phyloP scores from a whole-genome alignment of 257 asterid genomes.

The Salvia splendens region DNA sequence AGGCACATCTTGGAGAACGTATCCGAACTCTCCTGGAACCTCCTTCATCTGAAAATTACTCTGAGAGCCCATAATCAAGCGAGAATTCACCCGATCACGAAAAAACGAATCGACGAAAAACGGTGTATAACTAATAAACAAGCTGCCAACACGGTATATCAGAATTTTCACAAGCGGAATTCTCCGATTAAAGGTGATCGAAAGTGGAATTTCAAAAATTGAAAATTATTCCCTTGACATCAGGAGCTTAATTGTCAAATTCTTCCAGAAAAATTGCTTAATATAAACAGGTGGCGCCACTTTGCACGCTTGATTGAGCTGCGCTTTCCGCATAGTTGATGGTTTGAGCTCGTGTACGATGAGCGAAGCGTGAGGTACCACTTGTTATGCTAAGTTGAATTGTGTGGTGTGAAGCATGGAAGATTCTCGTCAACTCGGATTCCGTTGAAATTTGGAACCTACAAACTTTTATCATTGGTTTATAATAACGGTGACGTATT shows the following conservation, averaged over 20 bases:
- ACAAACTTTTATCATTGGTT: background rate
- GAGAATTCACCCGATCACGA: slow-evolving; percentile 19
- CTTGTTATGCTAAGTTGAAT: background rate
- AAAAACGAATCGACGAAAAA: slow-evolving; percentile 14
- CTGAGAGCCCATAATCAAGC: slow-evolving; percentile 35
- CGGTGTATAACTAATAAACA: background rate
- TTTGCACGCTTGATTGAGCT: slow-evolving; percentile 2
- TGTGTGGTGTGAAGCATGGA: slow-evolving; percentile 20
- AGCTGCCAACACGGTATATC: background rate
- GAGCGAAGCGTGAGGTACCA: slow-evolving; percentile 35
- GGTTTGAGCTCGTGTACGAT: slow-evolving; percentile 34
- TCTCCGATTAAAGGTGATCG: background rate
- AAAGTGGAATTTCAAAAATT: background rate
- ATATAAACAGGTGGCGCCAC: slow-evolving; percentile 40
- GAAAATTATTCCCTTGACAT: slow-evolving; percentile 21
- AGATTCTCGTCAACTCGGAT: slow-evolving; percentile 35
- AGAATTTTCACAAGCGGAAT: background rate
- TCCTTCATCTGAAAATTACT: slow-evolving; percentile 60
- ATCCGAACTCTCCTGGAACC: slow-evolving; percentile 66
- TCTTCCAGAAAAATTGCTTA: background rate
- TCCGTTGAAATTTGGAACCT: slow-evolving; percentile 6
- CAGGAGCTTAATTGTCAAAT: slow-evolving; percentile 17
- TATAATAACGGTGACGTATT: background rate
- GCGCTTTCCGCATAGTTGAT: slow-evolving; percentile 30
- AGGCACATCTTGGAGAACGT: slow-evolving; percentile 91